Evolutionary conservation across 2,329 filamentous ascomycete genomes (phyloP).

Genomic region (Eutypa lata): DNA sequence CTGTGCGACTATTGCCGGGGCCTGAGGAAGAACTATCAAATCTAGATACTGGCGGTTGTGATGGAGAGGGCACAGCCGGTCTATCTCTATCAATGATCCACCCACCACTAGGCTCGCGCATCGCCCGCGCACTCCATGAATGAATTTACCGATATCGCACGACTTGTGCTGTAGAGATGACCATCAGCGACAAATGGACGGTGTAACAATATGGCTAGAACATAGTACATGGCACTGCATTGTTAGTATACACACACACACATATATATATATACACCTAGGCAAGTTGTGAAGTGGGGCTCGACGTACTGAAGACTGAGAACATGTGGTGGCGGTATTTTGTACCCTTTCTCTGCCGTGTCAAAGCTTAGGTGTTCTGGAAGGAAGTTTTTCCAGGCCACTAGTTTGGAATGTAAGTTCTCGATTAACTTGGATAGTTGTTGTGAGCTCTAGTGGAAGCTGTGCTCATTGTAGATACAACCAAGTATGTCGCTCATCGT

Average conservation of each 20-base stretch:
- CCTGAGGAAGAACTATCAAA: not conserved
- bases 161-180: constrained; percentile 41
- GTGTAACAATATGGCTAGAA: constrained; percentile 50
- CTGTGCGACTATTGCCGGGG: not conserved
- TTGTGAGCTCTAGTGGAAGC: constrained; percentile 29
- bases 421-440: constrained; percentile 35
- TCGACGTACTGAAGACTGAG: constrained; percentile 36
- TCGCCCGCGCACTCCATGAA: constrained; percentile 38
- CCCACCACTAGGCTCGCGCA: not conserved
- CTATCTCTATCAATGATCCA: not conserved
- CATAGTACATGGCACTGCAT: constrained; percentile 43
- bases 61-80: not conserved
- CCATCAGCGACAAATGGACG: constrained; percentile 50
- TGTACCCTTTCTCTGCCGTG: constrained; percentile 20
- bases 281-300: too few species aligned
- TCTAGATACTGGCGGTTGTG: not conserved
- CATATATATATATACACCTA: too few species aligned
- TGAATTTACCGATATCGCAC: constrained; percentile 39
- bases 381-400: constrained; percentile 38
- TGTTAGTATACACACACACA: not conserved
- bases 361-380: constrained; percentile 41
- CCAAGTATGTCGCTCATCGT: constrained; percentile 44
- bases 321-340: constrained; percentile 40
- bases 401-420: constrained; percentile 37
- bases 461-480: constrained; percentile 42